A percentile compares a stretch with the other conserved stretches of the same genome.
Conservation (phyloP, 176 grass and related monocot species). For the Aegilops longissima region DNA sequence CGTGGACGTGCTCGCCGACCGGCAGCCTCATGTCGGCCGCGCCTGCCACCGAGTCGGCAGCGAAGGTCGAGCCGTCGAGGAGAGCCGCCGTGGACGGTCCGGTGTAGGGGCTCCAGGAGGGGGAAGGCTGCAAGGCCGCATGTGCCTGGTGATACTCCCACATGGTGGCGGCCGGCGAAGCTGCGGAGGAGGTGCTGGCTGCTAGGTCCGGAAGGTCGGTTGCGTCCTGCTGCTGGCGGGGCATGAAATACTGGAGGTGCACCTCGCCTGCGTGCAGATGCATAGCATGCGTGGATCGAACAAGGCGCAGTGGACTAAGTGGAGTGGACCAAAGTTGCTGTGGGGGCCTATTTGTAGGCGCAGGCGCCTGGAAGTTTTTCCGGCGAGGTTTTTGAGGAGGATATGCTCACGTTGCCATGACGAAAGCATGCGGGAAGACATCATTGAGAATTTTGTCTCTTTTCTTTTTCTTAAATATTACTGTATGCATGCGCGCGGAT, state of each 20-base stretch:
- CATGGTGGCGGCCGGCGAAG: slow-evolving; percentile 38
- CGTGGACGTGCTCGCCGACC: slow-evolving; percentile 3
- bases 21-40: slow-evolving; percentile 18
- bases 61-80: slow-evolving; percentile 30
- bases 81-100: slow-evolving; percentile 28
- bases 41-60: slow-evolving; percentile 15
- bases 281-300: slow-evolving; percentile 48
- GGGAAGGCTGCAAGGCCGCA: slow-evolving; percentile 23
- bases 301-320: slow-evolving; percentile 28
- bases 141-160: slow-evolving; percentile 47
- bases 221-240: slow-evolving; percentile 28
- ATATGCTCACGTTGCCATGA: slow-evolving; percentile 40
- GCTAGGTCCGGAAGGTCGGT: slow-evolving; percentile 15
- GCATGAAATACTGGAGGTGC: slow-evolving; percentile 63
- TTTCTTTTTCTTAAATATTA: not conserved
- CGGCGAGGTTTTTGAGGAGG: slow-evolving; percentile 32
- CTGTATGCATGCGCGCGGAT: not conserved
- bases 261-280: slow-evolving; percentile 36
- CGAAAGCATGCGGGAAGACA: slow-evolving; percentile 52
- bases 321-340: slow-evolving; percentile 41
- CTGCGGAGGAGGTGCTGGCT: slow-evolving; percentile 29
- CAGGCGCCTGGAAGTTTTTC: slow-evolving; percentile 14
- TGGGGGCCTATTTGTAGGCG: slow-evolving; percentile 52
- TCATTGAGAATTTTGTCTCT: slow-evolving; percentile 37
- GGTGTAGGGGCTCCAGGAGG: slow-evolving; percentile 38